Evolutionary conservation across 2,329 filamentous ascomycete genomes (phyloP), one percentile per base, ranked within the genome.

Genomic region (Fusarium pseudocircinatum): DNA sequence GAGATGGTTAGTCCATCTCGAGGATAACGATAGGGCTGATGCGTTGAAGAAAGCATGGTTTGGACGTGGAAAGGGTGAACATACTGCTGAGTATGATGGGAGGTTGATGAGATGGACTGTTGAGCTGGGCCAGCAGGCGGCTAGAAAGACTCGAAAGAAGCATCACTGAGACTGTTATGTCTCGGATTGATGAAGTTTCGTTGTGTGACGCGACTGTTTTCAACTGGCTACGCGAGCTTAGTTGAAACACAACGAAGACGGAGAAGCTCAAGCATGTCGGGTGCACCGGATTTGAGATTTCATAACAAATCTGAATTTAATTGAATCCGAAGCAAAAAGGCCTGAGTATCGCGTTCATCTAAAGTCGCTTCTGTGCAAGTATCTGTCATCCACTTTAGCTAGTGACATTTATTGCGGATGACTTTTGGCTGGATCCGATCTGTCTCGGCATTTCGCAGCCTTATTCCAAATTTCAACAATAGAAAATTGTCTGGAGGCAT

Each of bases 61-160:
- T 34, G 71, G 70, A 0, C 43, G 26, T 5, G 70, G 71, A 4
- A 49, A 46, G 1, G 59, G 30, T 0, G 18, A 61, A 2, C 56
- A 70, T 16, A 40, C 59, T 34, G 62, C 40, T 4, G 71, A 73
- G 34, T 57, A 53, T 24, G 61, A 63, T 8, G 71, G 63, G 3
- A 30, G 4, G 4, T 4, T 72, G 26, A 39, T 70, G 39, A 47
- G 39, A 2, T 70, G 66, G 66, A 61, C 60, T 36, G 54, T 60
- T 6, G 13, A 60, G 15, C 9, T 70, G 13, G 52, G 53, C n/a
- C 24, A 70, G 22, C 24, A 59, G 16, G 50, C 56, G 4, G 22
- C 60, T 1, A 32, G 39, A 2, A 6, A 36, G n/a, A 16, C 53
- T 3, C 24, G 36, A 28, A 49, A 22, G 42, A 50, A 10, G 22